These are phyloP conservation scores for Dioszegia aurantiaca DNA, from an alignment of 768 basidiomycete genomes.

Conservation along the genomic window DNA sequence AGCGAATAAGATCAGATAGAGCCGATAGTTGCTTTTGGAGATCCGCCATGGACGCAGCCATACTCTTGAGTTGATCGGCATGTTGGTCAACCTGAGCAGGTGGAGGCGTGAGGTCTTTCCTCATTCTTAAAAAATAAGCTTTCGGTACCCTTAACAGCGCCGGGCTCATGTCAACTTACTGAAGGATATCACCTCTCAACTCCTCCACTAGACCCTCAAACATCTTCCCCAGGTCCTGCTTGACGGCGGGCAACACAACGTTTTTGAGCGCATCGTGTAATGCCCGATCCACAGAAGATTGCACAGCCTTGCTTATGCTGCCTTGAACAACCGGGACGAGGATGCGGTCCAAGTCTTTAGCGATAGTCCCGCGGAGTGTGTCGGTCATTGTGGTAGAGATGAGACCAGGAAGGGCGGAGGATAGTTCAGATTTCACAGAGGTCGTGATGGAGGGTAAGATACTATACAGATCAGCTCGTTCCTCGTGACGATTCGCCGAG, in stretches of 20 bases:
- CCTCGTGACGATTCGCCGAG: too few species aligned
- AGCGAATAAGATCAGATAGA: conserved; percentile 36
- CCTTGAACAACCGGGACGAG: conserved; percentile 28
- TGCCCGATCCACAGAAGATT: conserved; percentile 27
- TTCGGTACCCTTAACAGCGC: not conserved
- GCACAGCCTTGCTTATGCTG: conserved; percentile 17
- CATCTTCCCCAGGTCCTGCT: conserved; percentile 13
- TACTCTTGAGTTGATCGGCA: conserved; percentile 19
- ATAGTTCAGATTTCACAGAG: conserved; percentile 26
- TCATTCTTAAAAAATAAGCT: conserved; percentile 26
- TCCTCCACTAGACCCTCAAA: conserved; percentile 35
- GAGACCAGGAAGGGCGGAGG: conserved; percentile 16
- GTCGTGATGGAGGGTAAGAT: conserved; percentile 27
- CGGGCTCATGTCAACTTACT: conserved; percentile 26
- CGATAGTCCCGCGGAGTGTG: conserved; percentile 21
- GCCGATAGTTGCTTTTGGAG: conserved; percentile 29
- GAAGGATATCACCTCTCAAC: conserved; percentile 43
- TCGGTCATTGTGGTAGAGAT: conserved; percentile 26
- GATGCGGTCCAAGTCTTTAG: conserved; percentile 30
- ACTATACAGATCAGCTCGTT: conserved; percentile 14
- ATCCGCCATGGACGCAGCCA: conserved; percentile 30
- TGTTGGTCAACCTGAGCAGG: conserved; percentile 11
- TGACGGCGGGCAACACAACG: conserved; percentile 33
- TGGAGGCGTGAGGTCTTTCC: conserved; percentile 35
- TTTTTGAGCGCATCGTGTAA: conserved; percentile 29